Conservation (phyloP, 495 filamentous ascomycete species). For the Usnea hakonensis region DNA sequence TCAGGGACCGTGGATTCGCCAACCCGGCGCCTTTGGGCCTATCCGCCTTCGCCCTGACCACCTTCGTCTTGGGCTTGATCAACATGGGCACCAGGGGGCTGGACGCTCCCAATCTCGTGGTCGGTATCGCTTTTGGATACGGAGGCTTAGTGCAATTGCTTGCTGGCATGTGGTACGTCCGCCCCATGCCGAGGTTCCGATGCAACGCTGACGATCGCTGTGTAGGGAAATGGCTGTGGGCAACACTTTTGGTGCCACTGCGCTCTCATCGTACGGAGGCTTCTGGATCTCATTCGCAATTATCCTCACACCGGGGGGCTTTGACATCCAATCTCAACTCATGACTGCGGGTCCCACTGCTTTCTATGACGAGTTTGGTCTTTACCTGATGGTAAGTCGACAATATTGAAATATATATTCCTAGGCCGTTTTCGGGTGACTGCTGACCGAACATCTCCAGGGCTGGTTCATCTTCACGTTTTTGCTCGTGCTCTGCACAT, state of each 20-base stretch:
- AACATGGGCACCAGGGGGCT: conserved; percentile 64
- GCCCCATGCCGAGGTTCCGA: not conserved
- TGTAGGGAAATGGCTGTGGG: conserved; percentile 94
- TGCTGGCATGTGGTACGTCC: conserved; percentile 93
- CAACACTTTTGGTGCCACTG: conserved; percentile 97
- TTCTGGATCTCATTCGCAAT: conserved; percentile 95
- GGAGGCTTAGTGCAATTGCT: conserved; percentile 87
- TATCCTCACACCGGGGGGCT: conserved; percentile 74
- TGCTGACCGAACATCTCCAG: conserved; percentile 25
- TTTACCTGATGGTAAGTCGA: conserved; percentile 67
- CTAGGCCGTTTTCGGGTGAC: not conserved
- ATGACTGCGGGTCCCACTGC: conserved; percentile 25
- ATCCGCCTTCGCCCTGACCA: conserved; percentile 88
- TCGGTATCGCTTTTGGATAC: conserved; percentile 67
- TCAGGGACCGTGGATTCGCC: conserved; percentile 71
- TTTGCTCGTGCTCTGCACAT: conserved; percentile 77
- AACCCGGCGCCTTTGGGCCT: conserved; percentile 84
- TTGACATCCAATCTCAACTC: conserved; percentile 46
- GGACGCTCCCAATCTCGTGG: conserved; percentile 55
- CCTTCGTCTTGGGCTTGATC: conserved; percentile 82
- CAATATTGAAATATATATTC: too few species aligned
- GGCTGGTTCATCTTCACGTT: conserved; percentile 98
- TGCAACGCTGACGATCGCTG: not conserved
- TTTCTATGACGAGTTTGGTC: conserved; percentile 65
- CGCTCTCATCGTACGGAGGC: conserved; percentile 91